Base-by-base conservation (phyloP, 2,329 filamentous ascomycete genomes). In the Coniochaeta hoffmannii region DNA sequence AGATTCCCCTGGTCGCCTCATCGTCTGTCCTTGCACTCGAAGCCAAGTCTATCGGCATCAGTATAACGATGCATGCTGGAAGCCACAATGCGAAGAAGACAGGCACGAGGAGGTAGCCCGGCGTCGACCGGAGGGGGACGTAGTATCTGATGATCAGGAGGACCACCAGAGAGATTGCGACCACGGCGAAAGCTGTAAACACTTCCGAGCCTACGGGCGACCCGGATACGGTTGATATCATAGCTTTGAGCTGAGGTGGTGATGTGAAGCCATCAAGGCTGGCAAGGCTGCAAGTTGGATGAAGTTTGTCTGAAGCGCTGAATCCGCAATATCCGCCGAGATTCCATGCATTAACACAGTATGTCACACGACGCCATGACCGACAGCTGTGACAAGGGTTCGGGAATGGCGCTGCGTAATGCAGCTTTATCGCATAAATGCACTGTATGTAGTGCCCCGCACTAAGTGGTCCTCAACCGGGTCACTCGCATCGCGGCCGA, bases 21-120 rank as follows among this genome's bases (percentile, higher is more conserved):
- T 88, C 87, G 58, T 88, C 85, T 53, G 85, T 85, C 50, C 84
- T 81, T 22, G 89, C 87, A 66, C 83, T 93, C 7, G 92, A 96
- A 1, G 93, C 92, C 61, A 99, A 84, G 71, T 99, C 94, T 69
- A 99, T 95, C 5, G 94, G 94, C 7, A 99, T 91, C 22, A 99
- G 82, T 24, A 99, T 78, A 24, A 97, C 84, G 65, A 96, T 93
- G 69, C 89, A 92, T 50, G 90, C 90, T 11, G 94, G 95, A 6
- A 99, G 83, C 66, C 90, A 92, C 63, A 99, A 81, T n/a, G 93
- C 90, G 62, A 99, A 88, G 75, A 99, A 99, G 59, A 99, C 90
- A 34, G 94, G 93, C 1, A 97, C 81, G 53, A 91, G 80, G 53
- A 97, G 85, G 71, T 95, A 97, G 57, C 87, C 89, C 1, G 94